phyloP scores from a whole-genome alignment of 768 basidiomycete species.

The Rhizopogon vinicolor region DNA sequence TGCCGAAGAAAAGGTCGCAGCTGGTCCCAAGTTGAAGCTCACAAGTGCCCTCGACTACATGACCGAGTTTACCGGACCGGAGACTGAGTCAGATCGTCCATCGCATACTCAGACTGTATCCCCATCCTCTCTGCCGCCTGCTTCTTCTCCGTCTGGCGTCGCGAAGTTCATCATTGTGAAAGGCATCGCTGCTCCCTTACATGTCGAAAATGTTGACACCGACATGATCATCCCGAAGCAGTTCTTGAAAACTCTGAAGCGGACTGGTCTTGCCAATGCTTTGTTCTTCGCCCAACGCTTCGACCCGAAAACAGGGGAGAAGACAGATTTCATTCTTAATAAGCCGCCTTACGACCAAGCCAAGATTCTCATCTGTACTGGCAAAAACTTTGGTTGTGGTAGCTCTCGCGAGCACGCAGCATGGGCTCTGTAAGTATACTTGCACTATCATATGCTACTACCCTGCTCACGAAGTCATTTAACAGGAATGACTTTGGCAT shows the following conservation, averaged over 20 bases:
- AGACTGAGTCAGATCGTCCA: conserved; percentile 42
- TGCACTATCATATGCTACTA: neutral
- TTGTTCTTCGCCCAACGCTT: conserved; percentile 81
- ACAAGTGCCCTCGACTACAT: conserved; percentile 73
- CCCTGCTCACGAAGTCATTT: neutral
- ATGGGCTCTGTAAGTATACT: conserved; percentile 68
- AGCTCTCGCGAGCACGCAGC: conserved; percentile 91
- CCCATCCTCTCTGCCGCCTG: conserved; percentile 30
- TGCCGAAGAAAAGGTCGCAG: conserved; percentile 38
- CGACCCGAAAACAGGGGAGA: conserved; percentile 70
- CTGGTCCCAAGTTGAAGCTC: conserved; percentile 60
- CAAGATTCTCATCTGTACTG: conserved; percentile 79
- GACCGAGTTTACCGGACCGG: conserved; percentile 57
- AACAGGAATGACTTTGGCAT: conserved; percentile 85
- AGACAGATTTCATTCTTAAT: conserved; percentile 85
- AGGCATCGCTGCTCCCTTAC: conserved; percentile 75
- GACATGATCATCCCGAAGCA: conserved; percentile 95
- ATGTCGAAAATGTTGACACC: conserved; percentile 85
- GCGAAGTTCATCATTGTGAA: conserved; percentile 66
- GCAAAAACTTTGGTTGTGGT: conserved; percentile 88
- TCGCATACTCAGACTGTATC: conserved; percentile 28
- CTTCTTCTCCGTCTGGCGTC: conserved; percentile 41
- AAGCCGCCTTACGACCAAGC: conserved; percentile 70
- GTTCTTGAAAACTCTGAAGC: conserved; percentile 88
- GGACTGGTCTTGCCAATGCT: conserved; percentile 81